Evolutionary conservation across 306 rosid genomes (phyloP), one percentile per base, ranked within the genome.

Genomic region (Trifolium dubium): DNA sequence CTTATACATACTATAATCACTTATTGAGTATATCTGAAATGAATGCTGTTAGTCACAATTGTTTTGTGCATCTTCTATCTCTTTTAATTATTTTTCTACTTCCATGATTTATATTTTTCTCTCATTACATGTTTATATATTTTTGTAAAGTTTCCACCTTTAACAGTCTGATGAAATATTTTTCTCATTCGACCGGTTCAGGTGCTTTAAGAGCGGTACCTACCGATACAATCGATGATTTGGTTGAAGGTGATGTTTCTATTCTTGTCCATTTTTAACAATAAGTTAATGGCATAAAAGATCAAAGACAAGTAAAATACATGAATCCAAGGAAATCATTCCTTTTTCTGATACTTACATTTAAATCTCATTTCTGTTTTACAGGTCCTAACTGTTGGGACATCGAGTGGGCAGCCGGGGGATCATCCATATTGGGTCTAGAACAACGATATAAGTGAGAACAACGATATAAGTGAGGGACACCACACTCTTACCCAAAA

Each of bases 361-460:
- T 11, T 4, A 44, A 44, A 44, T 44, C 7, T 44, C 15, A 44
- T 44, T 39, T 72, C 18, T 73, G 13, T 44, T 61, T 46, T 59
- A 31, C 69, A 73, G 49, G 79, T 13, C 12, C 9, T 64, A 64
- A n/a, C n/a, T n/a, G n/a, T n/a, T n/a, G n/a, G n/a, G n/a, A n/a
- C n/a, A n/a, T n/a, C n/a, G n/a, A n/a, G n/a, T n/a, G n/a, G n/a
- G n/a, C n/a, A n/a, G n/a, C n/a, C n/a, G n/a, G n/a, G n/a, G n/a
- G n/a, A n/a, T n/a, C n/a, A n/a, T n/a, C n/a, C n/a, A n/a, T n/a
- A n/a, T n/a, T n/a, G n/a, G n/a, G n/a, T n/a, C n/a, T n/a, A n/a
- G n/a, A n/a, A n/a, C n/a, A n/a, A n/a, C n/a, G n/a, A n/a, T n/a
- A n/a, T n/a, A n/a, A n/a, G n/a, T n/a, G n/a, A n/a, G n/a, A n/a